phyloP scores from a whole-genome alignment of 352 stramenopile species.

The Globisporangium canariense region DNA sequence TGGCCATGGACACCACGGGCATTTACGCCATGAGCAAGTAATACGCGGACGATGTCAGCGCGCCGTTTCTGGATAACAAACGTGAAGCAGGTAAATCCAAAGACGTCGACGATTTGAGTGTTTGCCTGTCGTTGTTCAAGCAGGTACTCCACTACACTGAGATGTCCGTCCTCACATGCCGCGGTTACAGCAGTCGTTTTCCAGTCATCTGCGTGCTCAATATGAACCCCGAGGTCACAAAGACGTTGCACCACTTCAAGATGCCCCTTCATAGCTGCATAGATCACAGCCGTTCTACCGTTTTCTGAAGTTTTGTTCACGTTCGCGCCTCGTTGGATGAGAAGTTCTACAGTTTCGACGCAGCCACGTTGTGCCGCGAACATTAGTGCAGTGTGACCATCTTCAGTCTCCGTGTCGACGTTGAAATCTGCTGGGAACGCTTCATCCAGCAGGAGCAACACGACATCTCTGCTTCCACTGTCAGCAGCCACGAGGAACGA shows the following conservation, averaged over 20 bases:
- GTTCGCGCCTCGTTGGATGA: neutral
- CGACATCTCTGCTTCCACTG: neutral
- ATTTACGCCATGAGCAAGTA: neutral
- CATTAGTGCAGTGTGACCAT: neutral
- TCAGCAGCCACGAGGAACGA: neutral
- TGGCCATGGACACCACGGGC: neutral
- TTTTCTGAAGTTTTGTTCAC: neutral
- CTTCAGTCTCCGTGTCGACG: neutral
- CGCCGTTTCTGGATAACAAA: neutral
- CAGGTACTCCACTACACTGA: neutral
- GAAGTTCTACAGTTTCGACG: neutral
- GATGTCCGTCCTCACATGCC: neutral
- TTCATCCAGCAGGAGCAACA: neutral
- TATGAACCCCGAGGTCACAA: neutral
- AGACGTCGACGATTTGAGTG: neutral
- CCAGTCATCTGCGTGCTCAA: neutral
- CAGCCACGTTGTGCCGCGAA: neutral
- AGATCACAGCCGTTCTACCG: neutral
- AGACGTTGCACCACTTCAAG: neutral
- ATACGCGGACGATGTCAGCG: neutral
- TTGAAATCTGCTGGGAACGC: neutral
- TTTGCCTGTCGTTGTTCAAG: neutral
- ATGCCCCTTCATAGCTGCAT: neutral
- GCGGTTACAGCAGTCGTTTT: neutral
- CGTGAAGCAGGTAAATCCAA: neutral